These are phyloP conservation scores for Candida sojae DNA, from an alignment of 1,139 yeast species.

Conservation along the genomic window DNA sequence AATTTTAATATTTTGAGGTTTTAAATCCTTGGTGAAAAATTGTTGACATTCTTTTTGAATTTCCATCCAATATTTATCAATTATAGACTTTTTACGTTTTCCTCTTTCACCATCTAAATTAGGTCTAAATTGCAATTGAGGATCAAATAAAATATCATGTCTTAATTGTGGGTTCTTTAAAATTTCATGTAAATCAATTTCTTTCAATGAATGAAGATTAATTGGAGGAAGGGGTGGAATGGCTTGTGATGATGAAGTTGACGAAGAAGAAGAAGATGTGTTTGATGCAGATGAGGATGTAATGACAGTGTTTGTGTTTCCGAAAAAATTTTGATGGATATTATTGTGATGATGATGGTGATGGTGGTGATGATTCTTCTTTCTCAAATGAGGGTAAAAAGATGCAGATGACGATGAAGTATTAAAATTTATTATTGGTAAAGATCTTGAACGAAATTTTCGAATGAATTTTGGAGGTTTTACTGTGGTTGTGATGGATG, in stretches of 20 bases:
- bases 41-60: constrained; percentile 63
- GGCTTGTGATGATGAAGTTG: constrained; percentile 15
- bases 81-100: constrained; percentile 67
- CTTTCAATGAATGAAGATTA: constrained; percentile 77
- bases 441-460: constrained; percentile 42
- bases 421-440: constrained; percentile 37
- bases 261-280: constrained; percentile 20
- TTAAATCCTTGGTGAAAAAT: constrained; percentile 25
- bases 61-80: constrained; percentile 83
- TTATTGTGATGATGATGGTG: constrained; percentile 5
- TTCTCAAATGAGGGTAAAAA: constrained; percentile 13
- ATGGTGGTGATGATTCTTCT: constrained; percentile 12
- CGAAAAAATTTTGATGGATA: constrained; percentile 2
- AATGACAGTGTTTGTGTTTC: constrained; percentile 7
- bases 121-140: constrained; percentile 89
- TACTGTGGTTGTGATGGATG: constrained; percentile 10
- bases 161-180: constrained; percentile 89
- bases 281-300: neutral
- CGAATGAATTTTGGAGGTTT: constrained; percentile 43
- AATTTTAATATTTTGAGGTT: constrained; percentile 26
- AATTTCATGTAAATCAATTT: constrained; percentile 86
- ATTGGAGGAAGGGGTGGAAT: constrained; percentile 71
- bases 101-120: constrained; percentile 92
- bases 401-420: constrained; percentile 18
- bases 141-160: constrained; percentile 91